A percentile compares a stretch with the other conserved stretches of the same genome.
These are phyloP conservation scores for Penicillium thymicola DNA, from an alignment of 2,329 filamentous ascomycete genomes.

Conservation along the genomic window DNA sequence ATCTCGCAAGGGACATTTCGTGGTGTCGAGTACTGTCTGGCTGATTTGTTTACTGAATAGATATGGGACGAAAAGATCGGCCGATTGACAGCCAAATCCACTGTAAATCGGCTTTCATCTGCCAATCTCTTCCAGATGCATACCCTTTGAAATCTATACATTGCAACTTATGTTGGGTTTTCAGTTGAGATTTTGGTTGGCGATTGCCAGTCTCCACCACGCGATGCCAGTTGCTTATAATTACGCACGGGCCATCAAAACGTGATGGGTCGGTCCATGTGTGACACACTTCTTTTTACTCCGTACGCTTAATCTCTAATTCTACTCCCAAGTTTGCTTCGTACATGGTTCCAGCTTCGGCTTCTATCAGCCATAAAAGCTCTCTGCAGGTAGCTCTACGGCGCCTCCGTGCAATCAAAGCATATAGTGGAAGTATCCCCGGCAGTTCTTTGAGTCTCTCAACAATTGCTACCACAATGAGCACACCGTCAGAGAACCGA, in stretches of 20 bases:
- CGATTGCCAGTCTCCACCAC: not conserved
- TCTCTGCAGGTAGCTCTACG: not conserved
- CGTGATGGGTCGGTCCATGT: not conserved
- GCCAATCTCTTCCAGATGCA: not conserved
- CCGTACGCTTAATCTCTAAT: constrained; percentile 4
- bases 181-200: not conserved
- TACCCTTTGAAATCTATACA: not conserved
- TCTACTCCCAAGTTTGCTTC: not conserved
- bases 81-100: not conserved
- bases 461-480: constrained; percentile 10
- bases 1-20: constrained; percentile 3
- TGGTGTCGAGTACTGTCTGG: constrained; percentile 5
- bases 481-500: not conserved
- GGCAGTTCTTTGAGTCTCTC: not conserved
- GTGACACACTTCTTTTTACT: not conserved
- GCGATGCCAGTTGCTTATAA: not conserved
- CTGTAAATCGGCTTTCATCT: not conserved
- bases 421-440: not conserved
- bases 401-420: constrained; percentile 1
- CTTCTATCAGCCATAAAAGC: not conserved
- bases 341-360: constrained; percentile 1
- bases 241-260: constrained; percentile 1
- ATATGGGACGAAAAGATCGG: not conserved
- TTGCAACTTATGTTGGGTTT: not conserved
- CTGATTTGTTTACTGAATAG: not conserved